Percentiles rank a stretch among this genome's conserved stretches.
Evolutionary conservation across 2,329 filamentous ascomycete species (phyloP).

Genomic region (Clarireedia monteithiana): DNA sequence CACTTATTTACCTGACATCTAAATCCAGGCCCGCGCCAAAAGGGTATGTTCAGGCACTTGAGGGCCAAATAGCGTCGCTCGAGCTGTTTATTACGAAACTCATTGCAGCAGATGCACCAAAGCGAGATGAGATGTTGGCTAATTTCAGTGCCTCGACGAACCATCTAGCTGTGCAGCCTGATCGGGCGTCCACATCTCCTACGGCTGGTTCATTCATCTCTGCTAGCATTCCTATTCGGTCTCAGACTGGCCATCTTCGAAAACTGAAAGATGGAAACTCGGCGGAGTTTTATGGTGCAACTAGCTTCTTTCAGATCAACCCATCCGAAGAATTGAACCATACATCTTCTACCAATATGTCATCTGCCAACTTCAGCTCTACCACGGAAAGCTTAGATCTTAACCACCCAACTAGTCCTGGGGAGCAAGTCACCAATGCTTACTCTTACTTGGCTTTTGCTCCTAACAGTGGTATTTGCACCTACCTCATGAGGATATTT

Average conservation of each 20-base stretch:
- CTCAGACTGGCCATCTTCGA: slow-evolving; percentile 33
- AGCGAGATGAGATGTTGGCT: slow-evolving; percentile 37
- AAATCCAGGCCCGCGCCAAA: slow-evolving; percentile 35
- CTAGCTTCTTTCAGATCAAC: slow-evolving; percentile 37
- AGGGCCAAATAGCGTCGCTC: slow-evolving; percentile 39
- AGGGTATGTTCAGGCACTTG: slow-evolving; percentile 40
- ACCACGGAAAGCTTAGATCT: not conserved
- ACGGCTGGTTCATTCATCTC: slow-evolving; percentile 10
- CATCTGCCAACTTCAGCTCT: not conserved
- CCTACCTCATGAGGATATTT: slow-evolving; percentile 39
- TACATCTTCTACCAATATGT: not conserved
- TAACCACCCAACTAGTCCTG: not conserved
- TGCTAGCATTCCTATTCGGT: slow-evolving; percentile 21
- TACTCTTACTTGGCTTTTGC: slow-evolving; percentile 27
- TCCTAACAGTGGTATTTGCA: slow-evolving; percentile 38
- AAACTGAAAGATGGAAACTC: slow-evolving; percentile 33
- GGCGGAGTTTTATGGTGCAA: slow-evolving; percentile 41
- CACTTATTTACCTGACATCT: not conserved
- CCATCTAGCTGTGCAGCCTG: slow-evolving; percentile 6
- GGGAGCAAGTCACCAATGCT: not conserved
- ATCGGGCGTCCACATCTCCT: not conserved
- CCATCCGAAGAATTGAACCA: slow-evolving; percentile 16
- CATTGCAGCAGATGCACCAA: slow-evolving; percentile 32
- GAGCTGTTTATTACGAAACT: slow-evolving; percentile 39
- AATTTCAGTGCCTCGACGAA: slow-evolving; percentile 26